Evolutionary conservation across 2,329 filamentous ascomycete genomes (phyloP).

Genomic region (Pseudogymnoascus sp.): DNA sequence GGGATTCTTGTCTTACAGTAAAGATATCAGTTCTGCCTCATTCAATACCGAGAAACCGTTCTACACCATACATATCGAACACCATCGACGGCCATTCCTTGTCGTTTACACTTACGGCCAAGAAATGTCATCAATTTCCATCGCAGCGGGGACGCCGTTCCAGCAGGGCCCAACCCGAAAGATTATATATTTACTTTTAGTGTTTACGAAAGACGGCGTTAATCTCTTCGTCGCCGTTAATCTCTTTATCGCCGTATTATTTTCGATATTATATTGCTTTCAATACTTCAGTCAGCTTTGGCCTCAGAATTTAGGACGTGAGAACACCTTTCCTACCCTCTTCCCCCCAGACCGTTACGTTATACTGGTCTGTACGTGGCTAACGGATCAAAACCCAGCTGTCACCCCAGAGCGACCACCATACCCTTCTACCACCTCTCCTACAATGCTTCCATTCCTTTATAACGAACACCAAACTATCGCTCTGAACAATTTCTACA

Average conservation of each 20-base stretch:
- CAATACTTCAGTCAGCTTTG: neutral
- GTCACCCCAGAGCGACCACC: neutral
- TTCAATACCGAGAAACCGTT: neutral
- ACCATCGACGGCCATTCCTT: neutral
- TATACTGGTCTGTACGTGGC: neutral
- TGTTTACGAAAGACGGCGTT: neutral
- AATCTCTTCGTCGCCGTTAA: neutral
- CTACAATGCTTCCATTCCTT: neutral
- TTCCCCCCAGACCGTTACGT: neutral
- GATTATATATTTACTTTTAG: neutral
- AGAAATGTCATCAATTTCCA: neutral
- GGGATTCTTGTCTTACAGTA: neutral
- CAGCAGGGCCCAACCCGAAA: neutral
- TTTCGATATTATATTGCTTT: neutral
- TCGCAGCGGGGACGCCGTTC: neutral
- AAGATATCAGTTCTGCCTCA: neutral
- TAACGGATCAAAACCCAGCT: neutral
- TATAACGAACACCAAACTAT: neutral
- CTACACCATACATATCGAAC: neutral
- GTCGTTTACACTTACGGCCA: neutral
- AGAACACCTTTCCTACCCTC: neutral
- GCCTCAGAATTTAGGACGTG: neutral
- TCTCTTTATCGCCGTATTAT: neutral
- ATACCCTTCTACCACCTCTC: neutral
- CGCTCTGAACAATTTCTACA: neutral